phyloP scores from a whole-genome alignment of 2,329 filamentous ascomycete species.

The Colletotrichum acutatum region DNA sequence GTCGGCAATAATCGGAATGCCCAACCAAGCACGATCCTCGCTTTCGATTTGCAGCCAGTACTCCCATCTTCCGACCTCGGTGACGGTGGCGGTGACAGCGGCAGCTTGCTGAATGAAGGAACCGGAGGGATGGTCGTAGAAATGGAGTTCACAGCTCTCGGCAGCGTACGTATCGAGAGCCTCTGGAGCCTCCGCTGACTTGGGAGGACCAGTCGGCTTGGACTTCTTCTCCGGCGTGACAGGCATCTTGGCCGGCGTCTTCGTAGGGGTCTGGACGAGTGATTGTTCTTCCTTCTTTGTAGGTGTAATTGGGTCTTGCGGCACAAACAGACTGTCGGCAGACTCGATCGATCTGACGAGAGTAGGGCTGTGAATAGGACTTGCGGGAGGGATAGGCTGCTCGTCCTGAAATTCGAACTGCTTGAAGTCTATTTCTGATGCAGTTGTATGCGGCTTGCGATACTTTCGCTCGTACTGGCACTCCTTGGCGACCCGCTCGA shows the following conservation, averaged over 20 bases:
- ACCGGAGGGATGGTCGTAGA: slow-evolving; percentile 90
- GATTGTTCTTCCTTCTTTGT: slow-evolving; percentile 49
- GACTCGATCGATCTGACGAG: slow-evolving; percentile 67
- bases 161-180: slow-evolving; percentile 78
- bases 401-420: slow-evolving; percentile 83
- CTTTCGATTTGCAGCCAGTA: slow-evolving; percentile 93
- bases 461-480: slow-evolving; percentile 99
- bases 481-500: slow-evolving; percentile 85
- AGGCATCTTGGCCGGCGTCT: slow-evolving; percentile 49
- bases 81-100: slow-evolving; percentile 81
- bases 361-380: slow-evolving; percentile 69
- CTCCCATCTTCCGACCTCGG: slow-evolving; percentile 89
- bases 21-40: slow-evolving; percentile 83
- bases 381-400: slow-evolving; percentile 72
- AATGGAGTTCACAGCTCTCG: slow-evolving; percentile 85
- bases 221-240: slow-evolving; percentile 45
- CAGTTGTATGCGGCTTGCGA: slow-evolving; percentile 80
- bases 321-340: slow-evolving; percentile 62
- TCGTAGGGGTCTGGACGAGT: slow-evolving; percentile 56
- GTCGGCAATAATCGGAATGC: slow-evolving; percentile 85
- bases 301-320: slow-evolving; percentile 18
- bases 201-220: slow-evolving; percentile 53
- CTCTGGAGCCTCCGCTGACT: slow-evolving; percentile 74
- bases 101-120: slow-evolving; percentile 86
- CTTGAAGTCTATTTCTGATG: slow-evolving; percentile 81